phyloP scores from a whole-genome alignment of 805 yeast genomes.

The Barnettozyma californica region DNA sequence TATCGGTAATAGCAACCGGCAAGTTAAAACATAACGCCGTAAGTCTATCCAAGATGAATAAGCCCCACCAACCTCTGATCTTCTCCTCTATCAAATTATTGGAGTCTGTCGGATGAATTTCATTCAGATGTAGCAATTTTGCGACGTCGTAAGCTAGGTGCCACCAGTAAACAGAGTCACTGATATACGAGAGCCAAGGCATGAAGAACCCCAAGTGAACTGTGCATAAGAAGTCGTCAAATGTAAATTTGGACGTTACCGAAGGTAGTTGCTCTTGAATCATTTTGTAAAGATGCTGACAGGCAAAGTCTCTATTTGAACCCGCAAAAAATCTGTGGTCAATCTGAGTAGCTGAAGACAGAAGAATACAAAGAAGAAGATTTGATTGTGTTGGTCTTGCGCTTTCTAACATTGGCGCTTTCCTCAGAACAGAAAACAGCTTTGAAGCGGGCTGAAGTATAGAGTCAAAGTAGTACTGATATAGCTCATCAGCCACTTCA shows the following conservation, averaged over 20 bases:
- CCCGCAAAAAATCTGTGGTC: conserved; percentile 22
- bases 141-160: conserved; percentile 15
- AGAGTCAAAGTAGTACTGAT: conserved; percentile 18
- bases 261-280: conserved; percentile 17
- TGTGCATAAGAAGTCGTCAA: conserved; percentile 20
- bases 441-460: conserved; percentile 17
- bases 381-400: conserved; percentile 16
- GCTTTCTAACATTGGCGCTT: conserved; percentile 14
- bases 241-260: conserved; percentile 4
- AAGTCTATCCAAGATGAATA: conserved; percentile 35
- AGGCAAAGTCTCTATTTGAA: conserved; percentile 17
- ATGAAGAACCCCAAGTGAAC: conserved; percentile 21
- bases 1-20: conserved; percentile 28
- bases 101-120: conserved; percentile 13
- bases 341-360: conserved; percentile 18
- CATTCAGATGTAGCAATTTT: conserved; percentile 6
- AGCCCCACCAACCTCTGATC: conserved; percentile 37
- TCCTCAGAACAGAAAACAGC: conserved; percentile 21
- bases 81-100: conserved; percentile 32
- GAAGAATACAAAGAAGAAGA: conserved; percentile 15
- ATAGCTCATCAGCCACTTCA: conserved; percentile 21
- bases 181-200: conserved; percentile 24
- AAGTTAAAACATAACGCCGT: conserved; percentile 33
- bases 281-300: conserved; percentile 14
- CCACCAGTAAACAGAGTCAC: conserved; percentile 25